Conservation (phyloP, 176 grass and related monocot genomes). For the Rhynchospora breviuscula region DNA sequence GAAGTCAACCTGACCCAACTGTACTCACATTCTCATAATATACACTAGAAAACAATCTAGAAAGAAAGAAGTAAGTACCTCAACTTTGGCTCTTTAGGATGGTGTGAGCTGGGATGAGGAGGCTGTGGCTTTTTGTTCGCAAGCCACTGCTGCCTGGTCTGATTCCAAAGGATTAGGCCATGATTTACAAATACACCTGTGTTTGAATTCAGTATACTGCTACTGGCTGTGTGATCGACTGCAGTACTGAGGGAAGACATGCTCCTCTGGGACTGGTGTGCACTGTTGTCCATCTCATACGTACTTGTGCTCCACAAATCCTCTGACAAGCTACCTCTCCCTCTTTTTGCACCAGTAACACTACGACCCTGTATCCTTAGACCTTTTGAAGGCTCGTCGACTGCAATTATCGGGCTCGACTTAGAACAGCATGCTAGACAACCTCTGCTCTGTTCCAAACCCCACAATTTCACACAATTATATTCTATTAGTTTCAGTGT, state of each 20-base stretch:
- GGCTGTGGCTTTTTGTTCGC: constrained; percentile 40
- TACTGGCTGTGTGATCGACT: constrained; percentile 46
- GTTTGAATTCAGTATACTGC: constrained; percentile 39
- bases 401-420: constrained; percentile 62
- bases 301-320: constrained; percentile 83
- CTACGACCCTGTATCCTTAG: constrained; percentile 72
- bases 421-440: constrained; percentile 86
- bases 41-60: not conserved
- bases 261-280: constrained; percentile 74
- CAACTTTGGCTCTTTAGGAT: constrained; percentile 59
- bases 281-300: constrained; percentile 70
- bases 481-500: constrained; percentile 21
- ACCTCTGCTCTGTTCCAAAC: constrained; percentile 99
- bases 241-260: constrained; percentile 80
- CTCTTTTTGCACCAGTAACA: constrained; percentile 15
- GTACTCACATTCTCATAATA: not conserved
- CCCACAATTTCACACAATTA: constrained; percentile 25
- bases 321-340: constrained; percentile 48
- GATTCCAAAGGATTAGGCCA: constrained; percentile 88
- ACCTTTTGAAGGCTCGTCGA: constrained; percentile 80
- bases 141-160: constrained; percentile 78
- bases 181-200: constrained; percentile 66
- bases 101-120: constrained; percentile 28
- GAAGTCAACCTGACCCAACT: not conserved
- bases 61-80: constrained; percentile 39